Conservation (phyloP, 331 rosid species). For the Quercus tomentella region DNA sequence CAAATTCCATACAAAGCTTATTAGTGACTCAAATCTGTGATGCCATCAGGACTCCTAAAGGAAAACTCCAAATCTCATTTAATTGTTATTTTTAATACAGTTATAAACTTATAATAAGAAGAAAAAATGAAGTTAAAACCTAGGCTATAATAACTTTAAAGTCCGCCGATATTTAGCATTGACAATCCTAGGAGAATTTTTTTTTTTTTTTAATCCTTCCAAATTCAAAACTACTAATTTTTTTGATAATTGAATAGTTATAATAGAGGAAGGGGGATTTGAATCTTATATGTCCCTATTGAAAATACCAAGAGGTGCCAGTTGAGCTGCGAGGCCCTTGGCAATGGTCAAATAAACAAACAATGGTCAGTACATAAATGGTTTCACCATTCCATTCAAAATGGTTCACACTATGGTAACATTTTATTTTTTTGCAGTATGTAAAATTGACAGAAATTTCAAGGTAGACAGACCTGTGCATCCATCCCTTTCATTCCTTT, state of each 20-base stretch:
- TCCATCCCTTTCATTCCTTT: conserved; percentile 1
- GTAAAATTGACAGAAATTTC: neutral
- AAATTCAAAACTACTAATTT: neutral
- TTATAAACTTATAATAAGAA: no score
- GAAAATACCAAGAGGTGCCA: no score
- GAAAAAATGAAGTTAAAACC: no score
- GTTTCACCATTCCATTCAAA: neutral
- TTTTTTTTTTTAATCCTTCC: neutral
- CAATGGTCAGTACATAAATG: neutral
- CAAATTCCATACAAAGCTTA: neutral
- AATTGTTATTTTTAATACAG: no score
- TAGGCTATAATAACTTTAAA: no score
- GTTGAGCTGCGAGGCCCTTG: no score
- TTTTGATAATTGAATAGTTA: no score
- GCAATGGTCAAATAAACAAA: neutral
- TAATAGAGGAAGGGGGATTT: no score
- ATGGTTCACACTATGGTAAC: neutral
- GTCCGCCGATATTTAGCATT: neutral
- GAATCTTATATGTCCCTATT: neutral
- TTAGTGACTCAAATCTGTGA: neutral
- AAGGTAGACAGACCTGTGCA: neutral
- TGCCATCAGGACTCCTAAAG: neutral
- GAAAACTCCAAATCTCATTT: neutral
- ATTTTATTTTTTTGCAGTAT: neutral
- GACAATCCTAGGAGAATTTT: neutral